Evolutionary conservation across 2,329 filamentous ascomycete species (phyloP), one percentile per base, ranked within the genome.

Genomic region (Madurella fahalii): DNA sequence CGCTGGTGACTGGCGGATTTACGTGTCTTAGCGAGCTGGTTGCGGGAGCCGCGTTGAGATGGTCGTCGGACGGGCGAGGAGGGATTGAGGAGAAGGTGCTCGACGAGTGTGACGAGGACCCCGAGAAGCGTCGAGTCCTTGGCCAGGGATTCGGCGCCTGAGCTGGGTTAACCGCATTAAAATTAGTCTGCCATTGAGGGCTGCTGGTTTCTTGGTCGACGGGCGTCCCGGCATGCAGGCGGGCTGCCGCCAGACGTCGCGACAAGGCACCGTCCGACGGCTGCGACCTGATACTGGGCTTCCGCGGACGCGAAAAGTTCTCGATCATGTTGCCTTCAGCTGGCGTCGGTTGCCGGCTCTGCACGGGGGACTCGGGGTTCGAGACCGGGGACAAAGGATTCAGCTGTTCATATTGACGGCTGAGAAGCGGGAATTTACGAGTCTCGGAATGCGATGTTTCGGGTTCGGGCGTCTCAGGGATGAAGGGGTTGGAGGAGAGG

Each of bases 251-350:
- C 49, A 56, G 32, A 12, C 56, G 59, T 13, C 62, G 53, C 16
- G 58, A 60, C 47, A 57, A 47, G 25, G 61, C 54, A 8, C 55
- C 15, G 44, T 64, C 62, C 13, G 60, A 59, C 30, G 56, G 51
- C 39, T 63, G 62, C 15, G 59, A 62, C 47, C 59, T 56, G 16
- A 63, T 72, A 65, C 80, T 83, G 40, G 73, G 70, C 57, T 80
- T 81, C 54, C 81, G 73, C 41, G 81, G 81, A 40, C 81, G 74
- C n/a, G 81, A 84, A 65, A 84, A 84, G 67, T 84, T 84, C 62
- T 77, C 77, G 44, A 81, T 64, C 60, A 71, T 68, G 50, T 64
- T 66, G 46, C 72, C 70, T 47, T 61, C 61, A 9, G 61, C 57
- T 25, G 63, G 59, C 32, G 55, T 63, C 31, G 59, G 52, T 45